A percentile compares a stretch with the other conserved stretches of the same genome.
phyloP scores from a whole-genome alignment of 441 rosid genomes.

The Mallotus repandus region DNA sequence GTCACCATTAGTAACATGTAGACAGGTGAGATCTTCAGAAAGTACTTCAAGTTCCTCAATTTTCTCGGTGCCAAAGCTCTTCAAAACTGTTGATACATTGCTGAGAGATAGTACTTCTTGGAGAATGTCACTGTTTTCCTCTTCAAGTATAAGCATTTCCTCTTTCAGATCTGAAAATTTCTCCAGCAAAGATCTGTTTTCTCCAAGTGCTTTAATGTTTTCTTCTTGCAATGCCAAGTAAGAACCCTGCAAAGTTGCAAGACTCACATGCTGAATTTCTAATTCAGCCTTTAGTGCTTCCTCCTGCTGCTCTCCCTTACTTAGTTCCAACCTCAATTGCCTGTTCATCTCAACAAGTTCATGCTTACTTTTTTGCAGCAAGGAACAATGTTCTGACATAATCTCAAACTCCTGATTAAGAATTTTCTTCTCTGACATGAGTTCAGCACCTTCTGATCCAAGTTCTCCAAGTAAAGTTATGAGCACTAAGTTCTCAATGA shows the following conservation, averaged over 20 bases:
- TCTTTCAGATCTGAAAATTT: constrained; percentile 48
- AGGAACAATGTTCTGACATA: constrained; percentile 42
- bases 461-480: constrained; percentile 52
- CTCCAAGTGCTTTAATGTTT: constrained; percentile 40
- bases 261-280: constrained; percentile 36
- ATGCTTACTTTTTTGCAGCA: constrained; percentile 46
- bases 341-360: constrained; percentile 56
- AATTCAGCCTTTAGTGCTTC: constrained; percentile 45
- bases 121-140: constrained; percentile 54
- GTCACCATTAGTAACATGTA: constrained; percentile 34
- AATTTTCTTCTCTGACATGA: constrained; percentile 51
- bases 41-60: constrained; percentile 50
- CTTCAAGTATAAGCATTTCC: constrained; percentile 50
- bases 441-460: constrained; percentile 49
- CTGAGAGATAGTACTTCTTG: constrained; percentile 52
- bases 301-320: constrained; percentile 45
- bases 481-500: constrained; percentile 50
- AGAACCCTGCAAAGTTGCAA: constrained; percentile 48
- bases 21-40: constrained; percentile 38
- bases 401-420: constrained; percentile 42
- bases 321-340: constrained; percentile 50
- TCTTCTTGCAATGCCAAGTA: constrained; percentile 52
- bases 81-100: constrained; percentile 50
- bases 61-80: constrained; percentile 62
- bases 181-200: constrained; percentile 47